A percentile compares a stretch with the other conserved stretches of the same genome.
Evolutionary conservation across 495 filamentous ascomycete genomes (phyloP).

Genomic region (Cairneyella variabilis): DNA sequence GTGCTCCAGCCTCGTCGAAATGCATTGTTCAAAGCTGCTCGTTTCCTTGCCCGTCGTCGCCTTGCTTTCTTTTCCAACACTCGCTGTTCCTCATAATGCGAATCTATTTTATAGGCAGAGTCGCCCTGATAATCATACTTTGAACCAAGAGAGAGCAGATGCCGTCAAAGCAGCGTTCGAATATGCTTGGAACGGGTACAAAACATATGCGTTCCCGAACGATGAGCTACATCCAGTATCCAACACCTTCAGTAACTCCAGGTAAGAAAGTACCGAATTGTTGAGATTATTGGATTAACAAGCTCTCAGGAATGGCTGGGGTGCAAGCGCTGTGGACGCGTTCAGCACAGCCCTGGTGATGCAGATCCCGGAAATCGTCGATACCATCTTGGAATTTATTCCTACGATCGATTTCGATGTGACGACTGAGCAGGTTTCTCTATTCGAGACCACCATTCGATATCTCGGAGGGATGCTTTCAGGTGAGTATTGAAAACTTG

Average conservation of each 20-base stretch:
- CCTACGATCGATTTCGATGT: conserved; percentile 63
- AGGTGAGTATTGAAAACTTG: conserved; percentile 29
- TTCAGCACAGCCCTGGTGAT: conserved; percentile 79
- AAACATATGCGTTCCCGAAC: conserved; percentile 72
- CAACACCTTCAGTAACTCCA: conserved; percentile 62
- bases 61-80: conserved; percentile 1
- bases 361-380: conserved; percentile 61
- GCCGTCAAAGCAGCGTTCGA: conserved; percentile 74
- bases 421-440: conserved; percentile 56
- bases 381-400: conserved; percentile 66
- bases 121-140: conserved; percentile 15
- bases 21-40: conserved; percentile 15
- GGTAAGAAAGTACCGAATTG: conserved; percentile 43
- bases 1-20: conserved; percentile 4
- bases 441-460: conserved; percentile 90
- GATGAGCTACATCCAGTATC: conserved; percentile 71
- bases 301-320: conserved; percentile 72
- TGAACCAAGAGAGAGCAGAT: conserved; percentile 40
- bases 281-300: conserved; percentile 2
- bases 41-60: not conserved
- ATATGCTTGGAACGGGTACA: conserved; percentile 79
- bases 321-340: conserved; percentile 79
- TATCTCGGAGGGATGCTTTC: conserved; percentile 79
- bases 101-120: not conserved
- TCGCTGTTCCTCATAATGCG: conserved; percentile 15